These are phyloP conservation scores for Rhizopogon salebrosus DNA, from an alignment of 768 basidiomycete genomes.

Conservation along the genomic window DNA sequence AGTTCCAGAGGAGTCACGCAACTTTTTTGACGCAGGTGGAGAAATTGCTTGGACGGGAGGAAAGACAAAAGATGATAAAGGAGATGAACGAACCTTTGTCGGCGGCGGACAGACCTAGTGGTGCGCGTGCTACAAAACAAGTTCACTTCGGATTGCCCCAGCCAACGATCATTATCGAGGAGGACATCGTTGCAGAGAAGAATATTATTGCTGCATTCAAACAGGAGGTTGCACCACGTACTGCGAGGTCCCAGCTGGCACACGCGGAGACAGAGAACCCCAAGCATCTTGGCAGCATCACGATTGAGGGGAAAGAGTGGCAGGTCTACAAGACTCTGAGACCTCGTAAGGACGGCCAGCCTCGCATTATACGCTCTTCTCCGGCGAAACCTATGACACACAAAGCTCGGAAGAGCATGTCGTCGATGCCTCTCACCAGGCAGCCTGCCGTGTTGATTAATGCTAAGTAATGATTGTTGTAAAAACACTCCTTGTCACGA, in stretches of 20 bases:
- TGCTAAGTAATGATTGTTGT: neutral
- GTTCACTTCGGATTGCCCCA: slow-evolving; percentile 6
- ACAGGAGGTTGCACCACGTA: neutral
- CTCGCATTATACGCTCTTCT: neutral
- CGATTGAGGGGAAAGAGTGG: slow-evolving; percentile 1
- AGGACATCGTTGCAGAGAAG: slow-evolving; percentile 12
- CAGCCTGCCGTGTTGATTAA: neutral
- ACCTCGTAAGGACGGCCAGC: neutral
- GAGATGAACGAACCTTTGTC: slow-evolving; percentile 1
- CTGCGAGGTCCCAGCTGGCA: neutral
- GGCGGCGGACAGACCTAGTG: slow-evolving; percentile 11
- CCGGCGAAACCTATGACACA: neutral
- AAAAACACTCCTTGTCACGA: too few species aligned
- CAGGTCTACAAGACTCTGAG: neutral
- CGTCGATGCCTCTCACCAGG: neutral
- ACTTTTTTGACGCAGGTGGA: slow-evolving; percentile 23
- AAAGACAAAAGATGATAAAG: slow-evolving; percentile 9
- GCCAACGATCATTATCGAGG: slow-evolving; percentile 9
- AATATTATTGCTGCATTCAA: slow-evolving; percentile 4
- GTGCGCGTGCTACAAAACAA: neutral
- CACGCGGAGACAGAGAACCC: neutral
- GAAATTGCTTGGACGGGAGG: neutral
- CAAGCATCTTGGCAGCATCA: slow-evolving; percentile 3
- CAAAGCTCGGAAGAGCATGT: neutral
- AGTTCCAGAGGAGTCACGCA: neutral